Evolutionary conservation across 208 protist species (phyloP), one percentile per base, ranked within the genome.

Genomic region (Acanthamoeba culbertsoni): DNA sequence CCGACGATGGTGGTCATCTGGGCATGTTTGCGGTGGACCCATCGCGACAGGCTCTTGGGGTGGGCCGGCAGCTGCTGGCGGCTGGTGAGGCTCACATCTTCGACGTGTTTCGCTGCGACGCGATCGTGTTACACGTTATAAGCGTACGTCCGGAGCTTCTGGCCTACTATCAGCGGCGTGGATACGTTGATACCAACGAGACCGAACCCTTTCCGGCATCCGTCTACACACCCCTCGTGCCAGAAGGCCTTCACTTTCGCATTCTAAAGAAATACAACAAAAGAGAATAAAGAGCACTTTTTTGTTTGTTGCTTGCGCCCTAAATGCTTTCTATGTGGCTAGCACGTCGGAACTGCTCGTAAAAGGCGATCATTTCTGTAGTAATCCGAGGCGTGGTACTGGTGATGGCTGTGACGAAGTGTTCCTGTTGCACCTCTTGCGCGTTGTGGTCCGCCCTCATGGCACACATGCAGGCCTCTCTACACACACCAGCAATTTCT

Each of bases 391-490:
- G 86, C 62, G 42, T 33, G 35, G 48, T 59, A 45, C 18, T 51
- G 45, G 37, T 20, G 37, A 92, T 73, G 3, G 86, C 86, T 37
- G 63, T 3, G 35, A 53, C 28, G 57, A 92, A 92, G 86, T 92
- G 86, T 20, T n/a, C 45, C 59, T 73, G 63, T 18, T 35, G 18
- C 59, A 92, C 86, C 86, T n/a, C 57, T n/a, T 51, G 45, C 23
- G 86, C 86, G 23, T 40, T 53, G n/a, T 28, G 37, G 65, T 79
- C 65, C 48, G 71, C 86, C 20, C 65, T 28, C 86, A 92, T 73
- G 28, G 86, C 86, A 45, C 59, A 82, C 59, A 92, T 68, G 62
- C 63, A 73, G 20, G 86, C 86, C 31, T 92, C 86, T 28, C 86
- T n/a, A 28, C 86, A 92, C 43, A 92, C 86, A 5, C 63, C 57